Base-by-base conservation (phyloP, 331 rosid species). In the Quercus phellos region DNA sequence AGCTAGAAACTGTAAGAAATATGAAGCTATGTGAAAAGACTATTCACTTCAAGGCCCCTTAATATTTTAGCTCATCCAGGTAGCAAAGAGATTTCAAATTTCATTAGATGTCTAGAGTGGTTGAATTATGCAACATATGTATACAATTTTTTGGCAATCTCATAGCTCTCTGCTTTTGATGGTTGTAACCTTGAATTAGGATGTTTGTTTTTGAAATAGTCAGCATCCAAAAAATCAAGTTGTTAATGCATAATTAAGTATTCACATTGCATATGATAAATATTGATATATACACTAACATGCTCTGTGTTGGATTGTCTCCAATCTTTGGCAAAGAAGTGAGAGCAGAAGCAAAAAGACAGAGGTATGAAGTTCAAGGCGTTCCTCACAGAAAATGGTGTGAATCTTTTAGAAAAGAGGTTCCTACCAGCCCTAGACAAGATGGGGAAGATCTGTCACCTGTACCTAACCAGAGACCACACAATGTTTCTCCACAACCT, bases 401-500 rank as follows among this genome's bases (percentile, higher is more conserved):
- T 91, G 1, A 78, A 70, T 73, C 92, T 93, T 1, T 59, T 93
- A 9, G 98, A 89, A 74, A 87, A 76, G 87, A 79, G 98, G 70
- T 93, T 91, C 87, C 74, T 91, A 16, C 97, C 92, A 14, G 89
- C 97, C 4, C 84, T 93, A 5, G 97, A 93, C 53, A 93, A 85
- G 81, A 86, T 85, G 83, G 90, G 94, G 0, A 91, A 89, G 79
- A 63, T 73, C 16, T 93, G 93, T 81, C 93, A 88, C 68, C 81
- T 93, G 43, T 88, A 81, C 79, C 85, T 93, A 64, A 91, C 96
- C 3, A 83, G 79, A 50, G 94, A 91, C 74, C 90, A 87, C 78
- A 85, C 91, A 8, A 78, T 88, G 61, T 91, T 93, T 89, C 90
- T 93, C 81, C 97, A 93, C 82, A 91, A 93, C 77, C 96, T 93